phyloP scores from a whole-genome alignment of 257 asterid species.

The Solanum tacnaense region DNA sequence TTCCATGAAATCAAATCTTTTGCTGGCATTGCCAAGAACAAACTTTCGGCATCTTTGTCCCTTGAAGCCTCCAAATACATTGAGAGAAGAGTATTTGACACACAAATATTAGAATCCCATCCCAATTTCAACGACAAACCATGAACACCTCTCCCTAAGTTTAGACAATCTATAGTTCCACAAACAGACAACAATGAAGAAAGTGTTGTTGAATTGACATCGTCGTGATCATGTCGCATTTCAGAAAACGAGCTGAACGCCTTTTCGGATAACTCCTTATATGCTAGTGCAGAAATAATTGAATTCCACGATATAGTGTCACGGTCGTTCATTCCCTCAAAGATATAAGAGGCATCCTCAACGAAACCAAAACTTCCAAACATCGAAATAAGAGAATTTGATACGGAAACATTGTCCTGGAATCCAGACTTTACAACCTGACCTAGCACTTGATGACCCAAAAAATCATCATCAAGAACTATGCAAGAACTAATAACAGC shows the following conservation, averaged over 20 bases:
- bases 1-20: conserved; percentile 82
- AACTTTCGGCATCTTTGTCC: conserved; percentile 40
- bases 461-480: conserved; percentile 52
- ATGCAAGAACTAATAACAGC: conserved; percentile 59
- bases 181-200: conserved; percentile 51
- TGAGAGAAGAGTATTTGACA: conserved; percentile 58
- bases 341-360: conserved; percentile 39
- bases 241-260: conserved; percentile 37
- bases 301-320: conserved; percentile 90
- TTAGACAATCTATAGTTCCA: conserved; percentile 34
- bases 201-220: conserved; percentile 54
- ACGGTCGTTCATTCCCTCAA: conserved; percentile 39
- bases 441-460: conserved; percentile 71
- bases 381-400: conserved; percentile 60
- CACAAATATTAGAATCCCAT: conserved; percentile 41
- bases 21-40: conserved; percentile 43
- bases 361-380: conserved; percentile 44
- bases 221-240: conserved; percentile 54
- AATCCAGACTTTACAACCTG: conserved; percentile 65
- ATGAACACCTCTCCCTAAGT: conserved; percentile 74
- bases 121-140: conserved; percentile 66
- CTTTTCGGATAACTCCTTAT: conserved; percentile 38
- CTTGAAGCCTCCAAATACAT: conserved; percentile 62
- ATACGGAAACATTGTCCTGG: conserved; percentile 49
- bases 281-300: conserved; percentile 52